Base-by-base conservation (phyloP, 2,329 filamentous ascomycete species). In the Coniochaeta sp. region DNA sequence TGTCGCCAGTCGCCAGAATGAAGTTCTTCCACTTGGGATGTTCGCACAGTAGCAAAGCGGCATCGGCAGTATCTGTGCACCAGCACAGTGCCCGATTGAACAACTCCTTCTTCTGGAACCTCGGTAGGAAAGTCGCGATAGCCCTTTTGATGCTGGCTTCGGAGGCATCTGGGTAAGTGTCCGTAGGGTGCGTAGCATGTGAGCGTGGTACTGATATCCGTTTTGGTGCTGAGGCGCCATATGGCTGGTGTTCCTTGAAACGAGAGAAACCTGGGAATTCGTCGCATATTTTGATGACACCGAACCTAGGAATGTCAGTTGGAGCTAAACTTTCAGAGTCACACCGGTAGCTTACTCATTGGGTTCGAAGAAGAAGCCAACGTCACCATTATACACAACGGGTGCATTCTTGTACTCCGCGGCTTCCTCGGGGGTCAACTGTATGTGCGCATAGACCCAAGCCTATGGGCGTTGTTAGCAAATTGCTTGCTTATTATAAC, bases 291-390 rank as follows among this genome's bases (percentile, higher is more conserved):
- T 69, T 69, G 50, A 69, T 63, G 45, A 68, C 54, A 3, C 69
- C 67, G 12, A 28, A 9, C 63, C 33, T 38, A 18, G 45, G 48
- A 57, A n/a, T n/a, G n/a, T n/a, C n/a, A n/a, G n/a, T n/a, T n/a
- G n/a, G n/a, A n/a, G n/a, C n/a, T n/a, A n/a, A n/a, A n/a, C n/a
- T n/a, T n/a, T n/a, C n/a, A n/a, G n/a, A n/a, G n/a, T n/a, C n/a
- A n/a, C n/a, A n/a, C n/a, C n/a, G n/a, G n/a, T n/a, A n/a, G n/a
- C 42, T 59, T 22, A 65, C 61, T 71, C 70, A 48, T 70, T 69
- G 1, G 71, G 69, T 52, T 76, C 73, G 60, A 77, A 76, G 61
- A 76, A 76, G 62, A 76, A 77, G 1, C 74, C 74, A 27, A 70
- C 62, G 5, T 71, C 71, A 40, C 72, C 67, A 31, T 77, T 71